Evolutionary conservation across 257 asterid genomes (phyloP).

Genomic region (Rubia yunnanensis): DNA sequence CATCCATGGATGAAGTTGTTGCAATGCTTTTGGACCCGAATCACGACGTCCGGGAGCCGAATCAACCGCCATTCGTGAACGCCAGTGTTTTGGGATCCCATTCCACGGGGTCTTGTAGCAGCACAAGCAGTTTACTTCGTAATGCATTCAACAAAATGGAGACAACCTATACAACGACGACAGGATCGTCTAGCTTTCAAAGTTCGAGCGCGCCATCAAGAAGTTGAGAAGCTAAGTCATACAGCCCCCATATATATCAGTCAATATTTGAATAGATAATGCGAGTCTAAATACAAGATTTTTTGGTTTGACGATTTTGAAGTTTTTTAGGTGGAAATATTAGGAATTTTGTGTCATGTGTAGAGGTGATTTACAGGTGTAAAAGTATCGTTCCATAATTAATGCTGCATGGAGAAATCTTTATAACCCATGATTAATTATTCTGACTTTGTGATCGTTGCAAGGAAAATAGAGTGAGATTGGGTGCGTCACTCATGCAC

Average conservation of each 20-base stretch:
- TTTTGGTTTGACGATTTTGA: neutral
- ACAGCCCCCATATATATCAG: no score
- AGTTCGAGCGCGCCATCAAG: constrained; percentile 41
- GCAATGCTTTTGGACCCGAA: constrained; percentile 48
- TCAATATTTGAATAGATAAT: no score
- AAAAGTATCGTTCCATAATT: neutral
- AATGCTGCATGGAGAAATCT: neutral
- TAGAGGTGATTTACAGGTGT: neutral
- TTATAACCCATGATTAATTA: neutral
- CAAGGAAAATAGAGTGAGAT: no score
- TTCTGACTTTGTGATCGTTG: neutral
- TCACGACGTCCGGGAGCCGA: constrained; percentile 52
- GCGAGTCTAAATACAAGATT: no score
- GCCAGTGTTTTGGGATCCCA: constrained; percentile 26
- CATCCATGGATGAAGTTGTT: constrained; percentile 74
- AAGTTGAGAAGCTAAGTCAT: constrained; percentile 17
- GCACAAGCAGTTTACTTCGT: constrained; percentile 34
- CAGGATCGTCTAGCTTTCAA: constrained; percentile 47
- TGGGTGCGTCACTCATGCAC: neutral
- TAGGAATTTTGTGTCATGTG: constrained; percentile 7
- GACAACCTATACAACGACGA: constrained; percentile 35
- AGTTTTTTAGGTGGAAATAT: neutral
- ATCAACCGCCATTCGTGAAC: constrained; percentile 73
- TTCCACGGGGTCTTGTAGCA: constrained; percentile 46
- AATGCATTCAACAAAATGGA: constrained; percentile 24